phyloP scores from a whole-genome alignment of 2,329 filamentous ascomycete species.

The Elsinoe batatas region DNA sequence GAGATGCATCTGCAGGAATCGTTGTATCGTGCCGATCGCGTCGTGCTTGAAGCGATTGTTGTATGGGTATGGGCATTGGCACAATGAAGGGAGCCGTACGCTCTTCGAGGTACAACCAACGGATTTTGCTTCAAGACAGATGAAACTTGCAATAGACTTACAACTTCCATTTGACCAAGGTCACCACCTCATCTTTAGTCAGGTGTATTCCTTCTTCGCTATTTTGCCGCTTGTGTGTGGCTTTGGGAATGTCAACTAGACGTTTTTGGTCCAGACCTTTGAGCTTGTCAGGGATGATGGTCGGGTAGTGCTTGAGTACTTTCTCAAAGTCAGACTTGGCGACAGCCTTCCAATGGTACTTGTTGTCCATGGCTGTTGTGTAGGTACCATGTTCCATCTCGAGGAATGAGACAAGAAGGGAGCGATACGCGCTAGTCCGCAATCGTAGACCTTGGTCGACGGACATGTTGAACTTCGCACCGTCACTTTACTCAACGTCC shows the following conservation, averaged over 20 bases:
- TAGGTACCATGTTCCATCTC: not conserved
- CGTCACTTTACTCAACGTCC: not conserved
- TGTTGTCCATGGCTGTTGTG: not conserved
- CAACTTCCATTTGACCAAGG: slow-evolving; percentile 63
- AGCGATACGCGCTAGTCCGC: too few relatives aligned
- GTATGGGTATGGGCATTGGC: too few relatives aligned
- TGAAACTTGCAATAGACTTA: slow-evolving; percentile 32
- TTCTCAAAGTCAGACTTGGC: slow-evolving; percentile 16
- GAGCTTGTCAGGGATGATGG: slow-evolving; percentile 30
- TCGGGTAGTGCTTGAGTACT: slow-evolving; percentile 21
- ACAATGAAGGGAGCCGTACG: not conserved
- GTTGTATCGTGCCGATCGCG: too few relatives aligned
- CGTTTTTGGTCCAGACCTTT: slow-evolving; percentile 51
- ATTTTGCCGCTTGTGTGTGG: slow-evolving; percentile 34
- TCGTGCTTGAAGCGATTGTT: too few relatives aligned
- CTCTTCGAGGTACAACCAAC: not conserved
- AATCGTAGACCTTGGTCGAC: too few relatives aligned
- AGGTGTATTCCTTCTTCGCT: slow-evolving; percentile 32
- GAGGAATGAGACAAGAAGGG: not conserved
- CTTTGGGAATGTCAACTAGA: slow-evolving; percentile 43
- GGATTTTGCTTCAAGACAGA: slow-evolving; percentile 10
- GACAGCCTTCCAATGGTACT: not conserved
- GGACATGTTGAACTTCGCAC: too few relatives aligned
- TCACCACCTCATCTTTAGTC: slow-evolving; percentile 48
- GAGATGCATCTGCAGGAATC: too few relatives aligned